Conservation (phyloP, 768 basidiomycete genomes). For the Chalciporus sphaerocephalus region DNA sequence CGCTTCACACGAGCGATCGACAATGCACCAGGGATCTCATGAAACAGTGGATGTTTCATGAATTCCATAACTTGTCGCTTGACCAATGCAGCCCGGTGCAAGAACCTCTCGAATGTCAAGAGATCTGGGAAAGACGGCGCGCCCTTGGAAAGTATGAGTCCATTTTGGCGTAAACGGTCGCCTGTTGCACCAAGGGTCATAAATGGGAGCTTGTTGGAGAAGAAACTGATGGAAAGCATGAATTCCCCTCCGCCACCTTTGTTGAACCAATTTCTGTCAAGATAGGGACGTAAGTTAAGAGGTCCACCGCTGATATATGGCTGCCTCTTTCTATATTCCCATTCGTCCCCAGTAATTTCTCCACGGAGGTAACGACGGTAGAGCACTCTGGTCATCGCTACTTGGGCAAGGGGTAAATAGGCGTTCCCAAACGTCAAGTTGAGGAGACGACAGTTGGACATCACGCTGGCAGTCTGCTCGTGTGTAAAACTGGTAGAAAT, state of each 20-base stretch:
- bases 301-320: slow-evolving; percentile 49
- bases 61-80: slow-evolving; percentile 33
- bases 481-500: slow-evolving; percentile 24
- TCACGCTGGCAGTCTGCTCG: slow-evolving; percentile 30
- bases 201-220: slow-evolving; percentile 41
- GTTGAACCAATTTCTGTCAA: slow-evolving; percentile 44
- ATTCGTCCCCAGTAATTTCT: slow-evolving; percentile 47
- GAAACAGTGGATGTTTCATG: slow-evolving; percentile 44
- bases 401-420: slow-evolving; percentile 46
- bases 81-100: slow-evolving; percentile 38
- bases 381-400: slow-evolving; percentile 49
- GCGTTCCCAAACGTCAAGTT: slow-evolving; percentile 49
- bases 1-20: slow-evolving; percentile 8
- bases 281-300: slow-evolving; percentile 47
- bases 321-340: slow-evolving; percentile 46
- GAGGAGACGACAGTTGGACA: slow-evolving; percentile 38
- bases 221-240: slow-evolving; percentile 41
- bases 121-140: slow-evolving; percentile 40
- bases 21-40: slow-evolving; percentile 33
- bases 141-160: neutral
- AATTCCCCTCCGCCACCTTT: slow-evolving; percentile 44
- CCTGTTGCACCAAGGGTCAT: slow-evolving; percentile 38
- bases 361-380: slow-evolving; percentile 45
- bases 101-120: slow-evolving; percentile 45
- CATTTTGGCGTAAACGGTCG: neutral